Base-by-base conservation (phyloP, 1,139 yeast species). In the Taphrina flavorubra region DNA sequence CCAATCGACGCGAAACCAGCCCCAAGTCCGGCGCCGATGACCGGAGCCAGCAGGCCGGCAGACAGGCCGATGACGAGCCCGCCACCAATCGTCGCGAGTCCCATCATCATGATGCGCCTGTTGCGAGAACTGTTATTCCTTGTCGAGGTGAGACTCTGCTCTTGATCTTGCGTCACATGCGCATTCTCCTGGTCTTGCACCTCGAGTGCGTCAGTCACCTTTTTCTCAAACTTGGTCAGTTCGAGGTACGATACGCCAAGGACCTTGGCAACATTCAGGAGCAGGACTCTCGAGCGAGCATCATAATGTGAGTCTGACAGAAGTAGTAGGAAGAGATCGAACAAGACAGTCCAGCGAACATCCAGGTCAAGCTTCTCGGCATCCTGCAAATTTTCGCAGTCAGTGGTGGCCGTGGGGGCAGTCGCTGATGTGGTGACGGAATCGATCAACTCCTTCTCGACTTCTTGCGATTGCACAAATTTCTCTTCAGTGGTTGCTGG, bases 1-100 rank as follows among this genome's bases (percentile, higher is more conserved):
- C 99, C 99, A 40, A 94, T 86, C 0, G 99, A 94, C 0, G 98
- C 88, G 58, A 95, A 81, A 11, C 99, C 99, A 1, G 99, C 98
- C 1, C 99, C 99, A 37, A 95, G 77, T 74, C 99, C 99, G 0
- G 98, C 98, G 58, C 99, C 99, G 75, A 95, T 95, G 4, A 95
- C 97, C 0, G 99, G 99, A 0, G 99, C 99, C 64, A 95, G 81
- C 61, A 95, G 79, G 1, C 99, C 99, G 14, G 97, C 98, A 69
- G 97, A 90, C 40, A 95, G 81, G 1, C 99, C 99, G 70, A 95
- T 86, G 1, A 96, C 97, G 40, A 95, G 81, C 0, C 97, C 92
- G 0, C 99, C 99, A 16, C 99, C 98, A n/a, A 92, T 83, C 2
- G 98, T 94, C 0, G 99, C 99, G 69, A 95, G 80, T 0, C 99